Percentiles rank a stretch among this genome's conserved stretches.
phyloP scores from a whole-genome alignment of 345 rosid genomes.

The Eucalyptus paniculata region DNA sequence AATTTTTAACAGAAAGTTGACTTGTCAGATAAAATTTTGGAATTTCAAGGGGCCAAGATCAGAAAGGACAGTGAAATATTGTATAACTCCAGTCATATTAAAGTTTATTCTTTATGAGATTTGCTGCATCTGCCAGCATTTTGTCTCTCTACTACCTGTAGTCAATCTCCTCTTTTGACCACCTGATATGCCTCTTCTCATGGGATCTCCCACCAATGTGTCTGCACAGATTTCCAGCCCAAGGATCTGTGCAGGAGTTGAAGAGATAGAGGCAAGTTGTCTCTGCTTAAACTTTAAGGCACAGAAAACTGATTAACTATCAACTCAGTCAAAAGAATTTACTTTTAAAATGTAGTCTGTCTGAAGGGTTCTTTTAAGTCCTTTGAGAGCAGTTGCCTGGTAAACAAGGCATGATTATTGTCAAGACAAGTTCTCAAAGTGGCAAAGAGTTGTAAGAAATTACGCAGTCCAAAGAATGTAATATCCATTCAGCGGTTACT shows the following conservation, averaged over 20 bases:
- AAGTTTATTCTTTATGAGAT: not conserved
- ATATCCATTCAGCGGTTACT: not conserved
- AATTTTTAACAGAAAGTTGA: not conserved
- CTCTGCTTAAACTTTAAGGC: not conserved
- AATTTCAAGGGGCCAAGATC: not conserved
- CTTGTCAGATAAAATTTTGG: not conserved
- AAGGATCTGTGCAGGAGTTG: constrained; percentile 6
- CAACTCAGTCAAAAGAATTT: not conserved
- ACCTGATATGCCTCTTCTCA: constrained; percentile 38
- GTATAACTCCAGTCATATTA: not conserved
- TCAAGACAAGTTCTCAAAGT: not conserved
- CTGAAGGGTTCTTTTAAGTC: constrained; percentile 18
- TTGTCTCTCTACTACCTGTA: constrained; percentile 10
- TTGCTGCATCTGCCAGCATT: not conserved
- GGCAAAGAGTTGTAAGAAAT: not conserved
- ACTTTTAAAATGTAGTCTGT: constrained; percentile 40
- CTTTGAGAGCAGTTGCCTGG: constrained; percentile 27
- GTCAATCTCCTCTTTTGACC: constrained; percentile 38
- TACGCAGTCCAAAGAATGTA: not conserved
- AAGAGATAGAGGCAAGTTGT: not conserved
- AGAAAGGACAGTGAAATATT: not conserved
- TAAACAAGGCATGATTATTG: not conserved
- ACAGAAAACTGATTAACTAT: not conserved
- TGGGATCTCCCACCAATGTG: constrained; percentile 28
- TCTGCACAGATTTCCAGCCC: constrained; percentile 39